These are phyloP conservation scores for Kuraishia ogatae DNA, from an alignment of 805 yeast genomes.

Conservation along the genomic window DNA sequence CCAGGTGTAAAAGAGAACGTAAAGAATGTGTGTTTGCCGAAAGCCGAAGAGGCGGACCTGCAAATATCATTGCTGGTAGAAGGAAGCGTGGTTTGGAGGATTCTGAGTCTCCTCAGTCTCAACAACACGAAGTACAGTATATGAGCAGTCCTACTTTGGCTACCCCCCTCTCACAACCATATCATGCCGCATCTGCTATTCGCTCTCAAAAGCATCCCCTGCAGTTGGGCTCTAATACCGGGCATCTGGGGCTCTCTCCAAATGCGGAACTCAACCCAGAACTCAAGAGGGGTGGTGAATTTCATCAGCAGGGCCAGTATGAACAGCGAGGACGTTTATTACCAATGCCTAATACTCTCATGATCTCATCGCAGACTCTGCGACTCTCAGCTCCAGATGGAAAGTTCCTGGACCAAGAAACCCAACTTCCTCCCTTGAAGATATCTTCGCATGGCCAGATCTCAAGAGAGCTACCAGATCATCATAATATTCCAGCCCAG, in stretches of 20 bases:
- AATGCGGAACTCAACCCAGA: neutral
- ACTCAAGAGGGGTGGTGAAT: neutral
- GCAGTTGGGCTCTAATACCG: neutral
- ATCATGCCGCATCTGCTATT: neutral
- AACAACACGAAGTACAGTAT: neutral
- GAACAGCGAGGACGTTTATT: neutral
- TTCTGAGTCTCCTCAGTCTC: neutral
- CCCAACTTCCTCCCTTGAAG: neutral
- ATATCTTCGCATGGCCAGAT: neutral
- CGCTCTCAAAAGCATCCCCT: neutral
- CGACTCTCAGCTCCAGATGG: neutral
- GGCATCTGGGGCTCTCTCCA: neutral
- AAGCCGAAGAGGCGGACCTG: constrained; percentile 8
- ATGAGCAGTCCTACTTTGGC: neutral
- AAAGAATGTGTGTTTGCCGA: constrained; percentile 62
- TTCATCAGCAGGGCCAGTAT: neutral
- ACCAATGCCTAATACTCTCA: neutral
- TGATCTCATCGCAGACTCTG: neutral
- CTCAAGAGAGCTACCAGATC: neutral
- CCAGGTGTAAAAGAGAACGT: constrained; percentile 75
- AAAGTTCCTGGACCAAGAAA: neutral
- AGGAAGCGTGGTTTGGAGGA: neutral
- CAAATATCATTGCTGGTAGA: constrained; percentile 8
- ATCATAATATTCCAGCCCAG: neutral
- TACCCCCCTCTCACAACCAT: neutral